phyloP scores from a whole-genome alignment of 768 basidiomycete species.

The Filobasidium wieringae region DNA sequence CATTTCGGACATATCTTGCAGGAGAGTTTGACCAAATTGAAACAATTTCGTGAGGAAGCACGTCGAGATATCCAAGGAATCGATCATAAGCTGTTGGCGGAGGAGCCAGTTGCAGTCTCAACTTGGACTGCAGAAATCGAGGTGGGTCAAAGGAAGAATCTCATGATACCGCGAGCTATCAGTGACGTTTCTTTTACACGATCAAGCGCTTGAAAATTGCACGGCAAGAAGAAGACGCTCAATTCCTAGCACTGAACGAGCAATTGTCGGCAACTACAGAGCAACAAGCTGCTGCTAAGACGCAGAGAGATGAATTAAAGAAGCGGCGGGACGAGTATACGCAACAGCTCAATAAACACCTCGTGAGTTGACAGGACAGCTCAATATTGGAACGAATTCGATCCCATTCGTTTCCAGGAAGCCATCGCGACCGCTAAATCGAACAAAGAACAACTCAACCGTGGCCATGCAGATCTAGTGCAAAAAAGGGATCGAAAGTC shows the following conservation, averaged over 20 bases:
- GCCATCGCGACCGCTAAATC: background rate
- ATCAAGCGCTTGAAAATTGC: background rate
- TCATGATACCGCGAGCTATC: no score
- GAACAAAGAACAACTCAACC: background rate
- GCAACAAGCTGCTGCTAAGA: background rate
- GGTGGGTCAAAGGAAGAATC: constrained; percentile 38
- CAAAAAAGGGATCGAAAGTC: background rate
- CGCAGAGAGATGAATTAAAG: background rate
- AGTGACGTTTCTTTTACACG: background rate
- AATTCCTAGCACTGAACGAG: background rate
- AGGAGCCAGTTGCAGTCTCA: constrained; percentile 54
- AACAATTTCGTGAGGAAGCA: background rate
- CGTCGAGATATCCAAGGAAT: background rate
- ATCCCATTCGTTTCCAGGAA: background rate
- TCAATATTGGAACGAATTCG: background rate
- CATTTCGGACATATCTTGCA: background rate
- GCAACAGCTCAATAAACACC: background rate
- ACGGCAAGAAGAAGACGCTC: background rate
- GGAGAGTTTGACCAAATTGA: background rate
- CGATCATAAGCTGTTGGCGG: constrained; percentile 42
- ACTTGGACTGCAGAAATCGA: constrained; percentile 49
- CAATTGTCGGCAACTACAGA: background rate
- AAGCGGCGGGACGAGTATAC: background rate
- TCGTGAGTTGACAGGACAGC: background rate
- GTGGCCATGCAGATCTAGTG: background rate